phyloP scores from a whole-genome alignment of 2,329 filamentous ascomycete species.

The Fusarium xyrophilum region DNA sequence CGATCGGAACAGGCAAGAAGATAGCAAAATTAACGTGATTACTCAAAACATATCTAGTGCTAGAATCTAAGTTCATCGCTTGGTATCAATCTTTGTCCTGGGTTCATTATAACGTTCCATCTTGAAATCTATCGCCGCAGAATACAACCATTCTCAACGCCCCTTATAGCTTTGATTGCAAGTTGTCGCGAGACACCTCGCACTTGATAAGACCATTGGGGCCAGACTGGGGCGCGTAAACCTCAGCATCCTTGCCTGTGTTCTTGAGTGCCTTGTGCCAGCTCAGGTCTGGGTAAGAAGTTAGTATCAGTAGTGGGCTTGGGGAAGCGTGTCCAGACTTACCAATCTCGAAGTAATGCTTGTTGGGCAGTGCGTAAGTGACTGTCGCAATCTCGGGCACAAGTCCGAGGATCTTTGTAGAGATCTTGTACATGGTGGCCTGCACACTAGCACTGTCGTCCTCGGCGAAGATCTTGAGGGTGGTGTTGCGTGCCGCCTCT shows the following conservation, averaged over 20 bases:
- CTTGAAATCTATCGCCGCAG: constrained; percentile 12
- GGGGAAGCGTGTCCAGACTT: constrained; percentile 48
- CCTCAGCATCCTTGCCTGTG: constrained; percentile 92
- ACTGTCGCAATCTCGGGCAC: constrained; percentile 76
- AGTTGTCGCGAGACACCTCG: constrained; percentile 72
- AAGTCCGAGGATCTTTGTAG: constrained; percentile 78
- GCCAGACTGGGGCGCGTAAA: constrained; percentile 90
- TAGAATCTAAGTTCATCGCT: constrained; percentile 18
- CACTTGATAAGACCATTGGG: constrained; percentile 97
- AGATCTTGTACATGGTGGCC: constrained; percentile 99
- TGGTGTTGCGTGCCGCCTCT: constrained; percentile 79
- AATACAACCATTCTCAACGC: background rate
- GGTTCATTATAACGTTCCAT: constrained; percentile 30
- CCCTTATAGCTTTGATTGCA: constrained; percentile 22
- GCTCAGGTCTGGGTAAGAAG: constrained; percentile 71
- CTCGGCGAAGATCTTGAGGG: constrained; percentile 88
- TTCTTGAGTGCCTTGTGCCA: constrained; percentile 98
- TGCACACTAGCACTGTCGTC: constrained; percentile 94
- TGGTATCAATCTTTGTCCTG: constrained; percentile 31
- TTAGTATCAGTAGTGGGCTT: constrained; percentile 28
- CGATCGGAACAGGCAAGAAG: background rate
- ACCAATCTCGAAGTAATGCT: constrained; percentile 98
- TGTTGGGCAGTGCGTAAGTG: constrained; percentile 90
- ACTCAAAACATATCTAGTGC: background rate
- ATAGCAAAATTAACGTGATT: background rate